Evolutionary conservation across 768 basidiomycete species (phyloP).

Genomic region (Tylopilus plumbeoviolaceoides): DNA sequence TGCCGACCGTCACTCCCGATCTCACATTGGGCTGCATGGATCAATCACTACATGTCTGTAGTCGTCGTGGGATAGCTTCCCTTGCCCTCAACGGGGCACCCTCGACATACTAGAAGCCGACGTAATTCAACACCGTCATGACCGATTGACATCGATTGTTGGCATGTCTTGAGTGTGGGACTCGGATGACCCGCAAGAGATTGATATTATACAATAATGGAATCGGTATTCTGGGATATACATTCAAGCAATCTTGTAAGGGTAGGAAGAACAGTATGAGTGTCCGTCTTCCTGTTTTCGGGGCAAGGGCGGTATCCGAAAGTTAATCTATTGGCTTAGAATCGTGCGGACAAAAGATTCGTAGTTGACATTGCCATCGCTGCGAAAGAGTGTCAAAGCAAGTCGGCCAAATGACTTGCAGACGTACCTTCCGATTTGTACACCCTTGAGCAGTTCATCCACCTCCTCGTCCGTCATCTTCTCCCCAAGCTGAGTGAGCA

Average conservation of each 20-base stretch:
- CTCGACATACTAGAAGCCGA: no score
- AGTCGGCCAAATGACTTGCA: background rate
- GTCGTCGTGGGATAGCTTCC: no score
- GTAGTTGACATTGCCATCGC: slow-evolving; percentile 97
- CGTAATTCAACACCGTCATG: no score
- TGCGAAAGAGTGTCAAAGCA: slow-evolving; percentile 28
- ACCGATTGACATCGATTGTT: no score
- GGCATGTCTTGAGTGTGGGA: no score
- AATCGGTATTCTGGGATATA: background rate
- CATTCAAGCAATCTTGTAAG: background rate
- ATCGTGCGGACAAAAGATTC: slow-evolving; percentile 96
- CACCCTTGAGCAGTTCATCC: slow-evolving; percentile 94
- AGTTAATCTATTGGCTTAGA: slow-evolving; percentile 63
- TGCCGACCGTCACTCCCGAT: background rate
- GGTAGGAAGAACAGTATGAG: background rate
- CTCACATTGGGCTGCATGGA: no score
- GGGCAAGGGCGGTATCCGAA: background rate
- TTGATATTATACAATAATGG: background rate
- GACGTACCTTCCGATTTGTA: slow-evolving; percentile 85
- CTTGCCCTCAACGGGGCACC: no score
- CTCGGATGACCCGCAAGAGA: background rate
- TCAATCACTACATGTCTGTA: no score
- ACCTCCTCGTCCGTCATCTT: slow-evolving; percentile 99
- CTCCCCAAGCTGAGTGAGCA: slow-evolving; percentile 94
- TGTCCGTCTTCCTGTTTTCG: background rate